Evolutionary conservation across 1,284 basidiomycete genomes (phyloP).

Genomic region (Albatrellus sp.): DNA sequence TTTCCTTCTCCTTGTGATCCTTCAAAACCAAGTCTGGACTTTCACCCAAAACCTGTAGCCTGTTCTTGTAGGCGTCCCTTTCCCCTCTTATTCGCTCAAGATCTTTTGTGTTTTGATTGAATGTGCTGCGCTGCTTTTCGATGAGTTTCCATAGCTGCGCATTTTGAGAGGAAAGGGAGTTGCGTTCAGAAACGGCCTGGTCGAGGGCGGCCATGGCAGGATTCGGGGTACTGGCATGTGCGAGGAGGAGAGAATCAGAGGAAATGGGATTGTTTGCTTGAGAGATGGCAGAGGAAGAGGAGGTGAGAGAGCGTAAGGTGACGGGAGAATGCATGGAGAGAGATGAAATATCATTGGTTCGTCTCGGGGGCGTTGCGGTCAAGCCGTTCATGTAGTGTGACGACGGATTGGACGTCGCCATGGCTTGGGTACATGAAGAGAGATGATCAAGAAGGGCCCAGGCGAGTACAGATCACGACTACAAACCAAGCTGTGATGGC

Average conservation of each 20-base stretch:
- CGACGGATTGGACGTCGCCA: not conserved
- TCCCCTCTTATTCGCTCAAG: slow-evolving; percentile 71
- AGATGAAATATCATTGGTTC: slow-evolving; percentile 8
- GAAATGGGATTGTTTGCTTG: slow-evolving; percentile 26
- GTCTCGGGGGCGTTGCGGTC: slow-evolving; percentile 10
- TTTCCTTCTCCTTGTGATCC: slow-evolving; percentile 20
- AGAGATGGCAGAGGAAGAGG: slow-evolving; percentile 17
- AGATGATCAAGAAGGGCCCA: slow-evolving; percentile 2
- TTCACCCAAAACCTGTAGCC: slow-evolving; percentile 30
- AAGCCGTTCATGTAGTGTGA: slow-evolving; percentile 7
- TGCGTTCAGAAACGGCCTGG: slow-evolving; percentile 63
- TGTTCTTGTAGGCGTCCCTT: slow-evolving; percentile 54
- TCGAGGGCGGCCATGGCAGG: slow-evolving; percentile 61
- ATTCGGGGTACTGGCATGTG: slow-evolving; percentile 36
- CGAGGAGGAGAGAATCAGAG: slow-evolving; percentile 41
- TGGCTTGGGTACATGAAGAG: not conserved
- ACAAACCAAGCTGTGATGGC: not conserved
- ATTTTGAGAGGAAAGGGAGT: slow-evolving; percentile 70
- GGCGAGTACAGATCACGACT: not conserved
- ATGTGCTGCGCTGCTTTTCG: slow-evolving; percentile 71
- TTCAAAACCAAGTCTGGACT: slow-evolving; percentile 22
- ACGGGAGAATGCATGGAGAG: slow-evolving; percentile 12
- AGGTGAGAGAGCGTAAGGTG: slow-evolving; percentile 6
- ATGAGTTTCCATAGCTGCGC: slow-evolving; percentile 85
- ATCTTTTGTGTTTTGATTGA: slow-evolving; percentile 65